Evolutionary conservation across 2,329 filamentous ascomycete species (phyloP), one percentile per base, ranked within the genome.

Genomic region (Alternaria brassicicola): DNA sequence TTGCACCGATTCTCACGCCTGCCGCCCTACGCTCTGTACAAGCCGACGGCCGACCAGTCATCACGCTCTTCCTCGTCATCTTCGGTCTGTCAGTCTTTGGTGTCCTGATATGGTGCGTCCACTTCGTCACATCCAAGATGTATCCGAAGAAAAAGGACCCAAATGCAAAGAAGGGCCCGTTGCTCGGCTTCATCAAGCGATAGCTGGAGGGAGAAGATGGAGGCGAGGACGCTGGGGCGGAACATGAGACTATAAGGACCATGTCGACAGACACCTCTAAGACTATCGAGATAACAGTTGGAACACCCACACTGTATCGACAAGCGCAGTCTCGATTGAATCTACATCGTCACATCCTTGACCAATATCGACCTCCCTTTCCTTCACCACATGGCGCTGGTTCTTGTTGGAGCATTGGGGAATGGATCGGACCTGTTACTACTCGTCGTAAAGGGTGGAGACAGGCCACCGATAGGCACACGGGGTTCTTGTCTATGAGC

Each of bases 11-110:
- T n/a, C 69, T 71, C 30, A 73, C 71, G 17, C 71, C 71, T 3
- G 61, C 68, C 23, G 71, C 71, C n/a, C 61, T 73, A 35, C 71
- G 71, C 52, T 71, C 68, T 28, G 69, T 73, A n/a, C 64, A 73
- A 55, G 69, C 69, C 30, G 71, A 93, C 75, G 89, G 91, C 10
- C 89, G 93, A 3, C 95, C 94, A 15, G 93, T 98, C 68, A 86
- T 97, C 66, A 89, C 89, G 17, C 96, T 93, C 0, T 79, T 91
- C 57, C 93, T 98, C 78, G 86, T 94, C 47, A 80, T 97, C 55
- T 84, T 87, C 60, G 92, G 92, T 43, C 83, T 97, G 10, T 59
- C 62, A 8, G 45, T 62, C 4, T 67, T 72, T 33, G 66, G 68
- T 25, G 50, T 53, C 3, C 41, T 72, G 17, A 69, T 66, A 53